Evolutionary conservation across 352 stramenopile genomes (phyloP), one percentile per base, ranked within the genome.

Genomic region (Globisporangium mamillatum): DNA sequence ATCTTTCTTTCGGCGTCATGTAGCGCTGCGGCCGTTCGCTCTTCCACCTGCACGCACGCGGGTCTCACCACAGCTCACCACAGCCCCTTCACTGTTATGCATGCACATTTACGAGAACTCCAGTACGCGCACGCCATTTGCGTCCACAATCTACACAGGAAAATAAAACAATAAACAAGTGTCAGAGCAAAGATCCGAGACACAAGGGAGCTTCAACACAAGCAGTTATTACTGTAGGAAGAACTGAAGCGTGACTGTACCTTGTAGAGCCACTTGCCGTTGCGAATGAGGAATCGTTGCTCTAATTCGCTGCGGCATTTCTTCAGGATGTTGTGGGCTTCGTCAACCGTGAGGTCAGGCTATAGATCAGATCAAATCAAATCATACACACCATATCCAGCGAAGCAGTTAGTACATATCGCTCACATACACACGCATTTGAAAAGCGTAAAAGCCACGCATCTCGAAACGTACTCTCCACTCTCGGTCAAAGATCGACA

Each of bases 401-500:
- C 18, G 3, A 24, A 24, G 18, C 44, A 52, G 18, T 52, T 24
- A 24, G 18, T 52, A 32, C 46, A 59, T 8, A 44, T 12, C 36
- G 8, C 24, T 6, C 14, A 41, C 14, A 41, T 32, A 74, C 10
- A 27, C 53, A 73, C 20, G 27, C 50, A 22, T 32, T 14, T 18
- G 9, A n/a, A 24, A 50, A 22, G 18, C 44, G 20, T n/a, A 25
- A n/a, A 29, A 24, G 24, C 48, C 29, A 32, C 4, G 4, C 4
- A 32, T n/a, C 32, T 60, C 16, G 20, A 18, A 75, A 75, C 74
- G 59, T 64, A 87, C 81, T 73, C 89, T 88, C 88, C 88, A 96
- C 69, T 96, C 87, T 61, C 86, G 78, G 72, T 96, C 89, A 41
- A 96, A 93, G 69, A 96, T 95, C 44, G 83, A 93, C 10, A 94